Evolutionary conservation across 805 yeast genomes (phyloP), one percentile per base, ranked within the genome.

Genomic region (Yarrowia divulgata): DNA sequence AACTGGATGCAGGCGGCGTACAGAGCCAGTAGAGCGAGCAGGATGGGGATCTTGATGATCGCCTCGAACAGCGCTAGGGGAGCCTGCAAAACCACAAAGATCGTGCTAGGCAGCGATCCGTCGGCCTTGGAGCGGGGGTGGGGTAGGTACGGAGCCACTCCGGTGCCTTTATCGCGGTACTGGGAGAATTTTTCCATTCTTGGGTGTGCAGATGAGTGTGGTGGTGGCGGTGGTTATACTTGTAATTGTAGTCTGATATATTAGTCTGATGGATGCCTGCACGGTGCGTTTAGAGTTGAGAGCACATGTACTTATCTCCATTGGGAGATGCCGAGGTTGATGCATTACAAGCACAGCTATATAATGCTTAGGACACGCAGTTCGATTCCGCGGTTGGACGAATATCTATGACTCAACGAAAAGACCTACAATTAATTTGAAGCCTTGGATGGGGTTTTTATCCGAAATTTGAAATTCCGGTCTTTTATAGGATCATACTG

Each of bases 141-240:
- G 2, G 97, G 97, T 79, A 90, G 81, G 73, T 91, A 92, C 2
- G 97, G 97, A 0, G 97, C 88, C 43, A 93, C 90, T n/a, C 97
- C 97, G 1, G 97, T 93, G 5, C 94, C 95, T 71, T 88, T 90
- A 76, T 92, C 97, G 78, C 97, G 84, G 88, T 90, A 92, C 71
- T 85, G 84, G 34, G 95, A 87, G 79, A 86, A 93, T 79, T 90
- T 89, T 79, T 90, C 97, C 97, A 93, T 90, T 12, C 18, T 70
- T 32, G 3, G 40, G 62, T 19, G 46, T 7, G 14, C 12, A 6
- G 40, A 16, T 18, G 48, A 14, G 12, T 40, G 29, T 23, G 29
- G 29, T 23, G 29, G 29, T 13, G 14, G 29, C 29, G 48, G 23
- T 43, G 37, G 37, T 23, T 23, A 4, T 23, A 23, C 37, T 7